Evolutionary conservation across 148 eudicot species (phyloP).

Genomic region (Salicornia ramosissima): DNA sequence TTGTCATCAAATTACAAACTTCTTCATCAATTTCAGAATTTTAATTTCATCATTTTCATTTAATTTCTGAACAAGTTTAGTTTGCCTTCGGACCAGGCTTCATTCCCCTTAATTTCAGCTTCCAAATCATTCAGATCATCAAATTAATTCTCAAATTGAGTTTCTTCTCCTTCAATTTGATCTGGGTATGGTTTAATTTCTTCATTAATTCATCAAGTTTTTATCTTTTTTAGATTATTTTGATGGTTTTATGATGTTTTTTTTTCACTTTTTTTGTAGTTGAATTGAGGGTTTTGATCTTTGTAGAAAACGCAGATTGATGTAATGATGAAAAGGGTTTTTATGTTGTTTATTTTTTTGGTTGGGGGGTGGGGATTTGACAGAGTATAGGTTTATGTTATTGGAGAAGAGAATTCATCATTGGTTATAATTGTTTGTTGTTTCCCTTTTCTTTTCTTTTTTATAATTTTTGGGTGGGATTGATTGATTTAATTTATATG

Average conservation of each 20-base stretch:
- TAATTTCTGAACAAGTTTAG: not conserved
- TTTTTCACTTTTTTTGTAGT: not conserved
- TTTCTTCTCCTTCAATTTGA: slow-evolving; percentile 1
- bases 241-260: not conserved
- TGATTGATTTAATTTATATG: not conserved
- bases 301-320: slow-evolving; percentile 26
- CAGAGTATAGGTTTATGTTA: slow-evolving; percentile 4
- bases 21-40: not conserved
- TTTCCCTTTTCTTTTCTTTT: not conserved
- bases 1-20: not conserved
- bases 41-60: not conserved
- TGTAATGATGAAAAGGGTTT: slow-evolving; percentile 27
- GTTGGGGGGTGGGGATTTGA: not conserved
- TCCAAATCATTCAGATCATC: slow-evolving; percentile 21
- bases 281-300: slow-evolving; percentile 10
- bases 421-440: not conserved
- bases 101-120: slow-evolving; percentile 39
- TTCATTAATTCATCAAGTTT: not conserved
- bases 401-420: slow-evolving; percentile 10
- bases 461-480: not conserved
- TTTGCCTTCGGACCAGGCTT: slow-evolving; percentile 44
- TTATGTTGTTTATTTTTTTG: not conserved
- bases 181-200: slow-evolving; percentile 21
- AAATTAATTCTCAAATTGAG: not conserved
- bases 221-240: not conserved